These are phyloP conservation scores for Barnettozyma californica DNA, from an alignment of 805 yeast species.

Conservation along the genomic window DNA sequence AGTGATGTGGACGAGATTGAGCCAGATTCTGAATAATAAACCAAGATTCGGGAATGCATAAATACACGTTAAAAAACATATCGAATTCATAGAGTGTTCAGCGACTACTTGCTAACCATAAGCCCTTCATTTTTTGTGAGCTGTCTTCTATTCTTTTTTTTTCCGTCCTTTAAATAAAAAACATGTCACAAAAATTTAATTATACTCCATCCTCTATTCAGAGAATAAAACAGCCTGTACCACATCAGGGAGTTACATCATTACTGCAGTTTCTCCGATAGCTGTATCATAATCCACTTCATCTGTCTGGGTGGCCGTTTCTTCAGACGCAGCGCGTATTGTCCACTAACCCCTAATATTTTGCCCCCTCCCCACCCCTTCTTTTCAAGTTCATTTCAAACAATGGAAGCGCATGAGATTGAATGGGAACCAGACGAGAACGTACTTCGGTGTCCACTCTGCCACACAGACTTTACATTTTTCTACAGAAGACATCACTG, in stretches of 20 bases:
- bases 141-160: too few species aligned
- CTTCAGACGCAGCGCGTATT: not conserved
- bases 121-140: too few species aligned
- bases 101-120: too few species aligned
- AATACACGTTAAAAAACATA: too few species aligned
- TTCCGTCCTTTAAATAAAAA: too few species aligned
- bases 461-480: slow-evolving; percentile 47
- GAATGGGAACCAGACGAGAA: slow-evolving; percentile 70
- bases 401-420: not conserved
- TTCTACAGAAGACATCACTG: slow-evolving; percentile 81
- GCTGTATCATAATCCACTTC: not conserved
- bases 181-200: too few species aligned
- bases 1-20: slow-evolving; percentile 36
- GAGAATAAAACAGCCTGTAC: not conserved
- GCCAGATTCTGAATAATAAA: not conserved
- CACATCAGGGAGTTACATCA: not conserved
- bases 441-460: slow-evolving; percentile 47
- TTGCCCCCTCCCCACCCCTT: not conserved
- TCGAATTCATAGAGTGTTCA: too few species aligned
- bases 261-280: not conserved
- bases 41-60: not conserved
- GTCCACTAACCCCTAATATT: not conserved
- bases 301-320: not conserved
- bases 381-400: not conserved
- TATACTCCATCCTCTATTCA: too few species aligned